phyloP scores from a whole-genome alignment of 2,329 filamentous ascomycete species.

The Pseudogymnoascus verrucosus region DNA sequence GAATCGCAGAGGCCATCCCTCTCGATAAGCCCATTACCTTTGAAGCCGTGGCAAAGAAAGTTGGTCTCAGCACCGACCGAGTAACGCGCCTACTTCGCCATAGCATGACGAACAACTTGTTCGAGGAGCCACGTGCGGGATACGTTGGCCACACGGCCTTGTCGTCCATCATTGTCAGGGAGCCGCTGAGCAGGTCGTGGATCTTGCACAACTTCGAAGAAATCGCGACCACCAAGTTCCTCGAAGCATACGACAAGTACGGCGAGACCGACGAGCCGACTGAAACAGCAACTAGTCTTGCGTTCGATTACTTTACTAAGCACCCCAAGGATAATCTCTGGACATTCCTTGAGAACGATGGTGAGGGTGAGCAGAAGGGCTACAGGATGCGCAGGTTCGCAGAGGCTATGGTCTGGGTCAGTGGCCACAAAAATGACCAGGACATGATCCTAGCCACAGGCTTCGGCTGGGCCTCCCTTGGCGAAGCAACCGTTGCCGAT shows the following conservation, averaged over 20 bases:
- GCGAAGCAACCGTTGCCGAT: conserved; percentile 22
- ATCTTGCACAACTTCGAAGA: background rate
- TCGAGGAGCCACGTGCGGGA: conserved; percentile 32
- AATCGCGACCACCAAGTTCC: background rate
- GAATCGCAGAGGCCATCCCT: conserved; percentile 34
- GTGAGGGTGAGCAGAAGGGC: conserved; percentile 23
- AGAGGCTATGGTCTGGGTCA: background rate
- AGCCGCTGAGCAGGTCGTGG: conserved; percentile 13
- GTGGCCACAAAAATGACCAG: background rate
- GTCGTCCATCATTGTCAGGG: conserved; percentile 31
- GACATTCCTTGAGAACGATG: conserved; percentile 28
- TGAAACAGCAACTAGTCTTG: background rate
- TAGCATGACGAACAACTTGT: conserved; percentile 33
- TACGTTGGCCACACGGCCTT: conserved; percentile 33
- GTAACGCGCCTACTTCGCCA: conserved; percentile 30
- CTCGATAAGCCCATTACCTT: conserved; percentile 38
- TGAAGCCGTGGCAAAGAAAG: conserved; percentile 14
- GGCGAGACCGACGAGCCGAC: background rate
- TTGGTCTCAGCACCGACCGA: background rate
- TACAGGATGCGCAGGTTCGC: background rate
- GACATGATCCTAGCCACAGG: conserved; percentile 8
- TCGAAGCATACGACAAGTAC: background rate
- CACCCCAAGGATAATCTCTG: conserved; percentile 18
- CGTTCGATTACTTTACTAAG: background rate
- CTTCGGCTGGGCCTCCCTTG: conserved; percentile 22